Evolutionary conservation across 2,329 filamentous ascomycete species (phyloP), one percentile per base, ranked within the genome.

Genomic region (Phaeosphaeriaceae sp.): DNA sequence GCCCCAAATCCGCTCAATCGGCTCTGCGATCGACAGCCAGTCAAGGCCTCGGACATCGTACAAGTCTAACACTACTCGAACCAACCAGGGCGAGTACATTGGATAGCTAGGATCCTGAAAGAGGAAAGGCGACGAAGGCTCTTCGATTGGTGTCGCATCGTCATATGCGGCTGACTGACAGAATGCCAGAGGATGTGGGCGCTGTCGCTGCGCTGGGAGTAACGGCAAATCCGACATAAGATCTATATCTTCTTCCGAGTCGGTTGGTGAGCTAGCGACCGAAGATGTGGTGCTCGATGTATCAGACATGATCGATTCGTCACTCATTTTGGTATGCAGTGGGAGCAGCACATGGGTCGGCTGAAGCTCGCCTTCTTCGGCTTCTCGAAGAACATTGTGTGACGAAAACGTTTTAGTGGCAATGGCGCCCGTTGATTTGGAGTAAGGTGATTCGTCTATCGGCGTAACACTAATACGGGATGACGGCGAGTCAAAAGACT

Each of bases 11-110:
- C 70, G 54, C 57, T 64, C 60, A 35, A 74, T 58, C 8, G 66
- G 63, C 42, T 68, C 68, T 4, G 68, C 66, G 38, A 74, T 72
- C n/a, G 58, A 63, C 59, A 62, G 73, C 72, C 72, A 74, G 43
- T 67, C 65, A n/a, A 72, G 54, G 0, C 67, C 58, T 3, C 66
- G 54, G 6, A 67, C 61, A 46, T 74, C 72, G 46, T 65, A 66
- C 48, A 74, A 50, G 41, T 73, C 67, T 8, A 74, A 63, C 12
- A 74, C 71, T 6, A 69, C 61, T 11, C 66, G 56, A 5, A 74
- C 71, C 12, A 74, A 64, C 68, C 65, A 72, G 12, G 70, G 70
- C 32, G 68, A 66, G 40, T 66, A 63, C 63, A 68, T 70, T 1
- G 62, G 59, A 13, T 52, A 59, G 9, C 44, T 49, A 1, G 57